phyloP scores from a whole-genome alignment of 495 filamentous ascomycete species.

The Penicillium argentinense region DNA sequence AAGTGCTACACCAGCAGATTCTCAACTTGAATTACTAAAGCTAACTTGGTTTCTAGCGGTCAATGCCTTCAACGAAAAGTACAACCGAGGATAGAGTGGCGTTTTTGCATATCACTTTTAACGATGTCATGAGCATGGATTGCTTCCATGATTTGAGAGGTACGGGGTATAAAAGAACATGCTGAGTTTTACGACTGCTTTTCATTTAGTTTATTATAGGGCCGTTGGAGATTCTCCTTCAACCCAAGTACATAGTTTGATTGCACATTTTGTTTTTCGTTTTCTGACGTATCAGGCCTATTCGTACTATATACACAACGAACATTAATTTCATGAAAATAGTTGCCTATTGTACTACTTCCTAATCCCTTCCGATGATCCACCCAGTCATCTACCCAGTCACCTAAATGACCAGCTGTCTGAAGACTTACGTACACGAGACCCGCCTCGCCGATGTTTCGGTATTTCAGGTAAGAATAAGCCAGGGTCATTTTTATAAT shows the following conservation, averaged over 20 bases:
- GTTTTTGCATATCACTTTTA: slow-evolving; percentile 7
- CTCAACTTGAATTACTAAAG: neutral
- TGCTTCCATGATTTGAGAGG: slow-evolving; percentile 13
- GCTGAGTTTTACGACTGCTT: neutral
- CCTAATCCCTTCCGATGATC: too few species aligned
- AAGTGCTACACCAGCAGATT: slow-evolving; percentile 17
- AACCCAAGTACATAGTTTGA: neutral
- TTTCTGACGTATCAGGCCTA: neutral
- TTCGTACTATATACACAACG: neutral
- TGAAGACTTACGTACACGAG: too few species aligned
- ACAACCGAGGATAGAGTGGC: slow-evolving; percentile 54
- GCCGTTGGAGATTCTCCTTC: neutral
- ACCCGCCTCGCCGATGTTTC: too few species aligned
- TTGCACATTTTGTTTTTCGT: neutral
- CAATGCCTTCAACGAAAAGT: slow-evolving; percentile 70
- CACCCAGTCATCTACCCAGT: too few species aligned
- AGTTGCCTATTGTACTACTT: neutral
- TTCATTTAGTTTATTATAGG: neutral
- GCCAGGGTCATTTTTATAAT: too few species aligned
- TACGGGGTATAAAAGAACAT: slow-evolving; percentile 4
- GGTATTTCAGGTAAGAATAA: too few species aligned
- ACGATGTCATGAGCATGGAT: slow-evolving; percentile 28
- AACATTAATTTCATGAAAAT: neutral
- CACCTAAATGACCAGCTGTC: too few species aligned
- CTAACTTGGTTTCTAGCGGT: slow-evolving; percentile 48